phyloP scores from a whole-genome alignment of 2,329 filamentous ascomycete species.

The Chaetothyriales sp. region DNA sequence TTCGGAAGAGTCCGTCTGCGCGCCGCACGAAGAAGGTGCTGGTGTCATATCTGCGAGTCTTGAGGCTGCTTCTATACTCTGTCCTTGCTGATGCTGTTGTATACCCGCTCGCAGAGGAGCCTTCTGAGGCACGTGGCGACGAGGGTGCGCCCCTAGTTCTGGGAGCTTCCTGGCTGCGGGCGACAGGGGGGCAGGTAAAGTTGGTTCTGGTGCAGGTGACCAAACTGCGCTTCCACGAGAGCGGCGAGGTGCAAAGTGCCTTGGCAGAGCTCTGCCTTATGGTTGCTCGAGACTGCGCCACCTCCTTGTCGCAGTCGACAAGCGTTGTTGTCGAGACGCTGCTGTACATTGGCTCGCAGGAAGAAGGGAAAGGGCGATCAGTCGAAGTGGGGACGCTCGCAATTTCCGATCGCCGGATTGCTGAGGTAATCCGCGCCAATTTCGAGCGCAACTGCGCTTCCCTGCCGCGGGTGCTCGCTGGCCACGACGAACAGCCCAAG shows the following conservation, averaged over 20 bases:
- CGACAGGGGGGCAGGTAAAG: slow-evolving; percentile 67
- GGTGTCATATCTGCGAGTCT: slow-evolving; percentile 42
- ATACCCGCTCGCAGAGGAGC: slow-evolving; percentile 1
- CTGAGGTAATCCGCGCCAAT: slow-evolving; percentile 50
- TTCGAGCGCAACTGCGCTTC: slow-evolving; percentile 70
- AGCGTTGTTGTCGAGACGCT: slow-evolving; percentile 67
- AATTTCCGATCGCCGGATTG: slow-evolving; percentile 45
- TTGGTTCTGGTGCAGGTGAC: slow-evolving; percentile 64
- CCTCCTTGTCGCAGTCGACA: slow-evolving; percentile 53
- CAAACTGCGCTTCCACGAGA: slow-evolving; percentile 56
- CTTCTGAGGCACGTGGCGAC: neutral
- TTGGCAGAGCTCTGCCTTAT: slow-evolving; percentile 57
- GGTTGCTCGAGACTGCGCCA: slow-evolving; percentile 63
- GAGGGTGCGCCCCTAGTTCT: slow-evolving; percentile 26
- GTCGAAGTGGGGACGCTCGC: slow-evolving; percentile 44
- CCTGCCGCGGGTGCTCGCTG: slow-evolving; percentile 68
- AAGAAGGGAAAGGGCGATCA: slow-evolving; percentile 28
- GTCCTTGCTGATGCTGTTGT: slow-evolving; percentile 34
- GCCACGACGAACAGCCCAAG: slow-evolving; percentile 65
- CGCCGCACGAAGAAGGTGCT: slow-evolving; percentile 50
- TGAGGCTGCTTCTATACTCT: slow-evolving; percentile 33
- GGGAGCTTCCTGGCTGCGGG: slow-evolving; percentile 56
- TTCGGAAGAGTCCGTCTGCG: slow-evolving; percentile 52
- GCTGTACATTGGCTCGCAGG: slow-evolving; percentile 48
- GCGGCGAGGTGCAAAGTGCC: slow-evolving; percentile 50